Evolutionary conservation across 1,139 yeast species (phyloP).

Genomic region (Sugiyamaella novakii): DNA sequence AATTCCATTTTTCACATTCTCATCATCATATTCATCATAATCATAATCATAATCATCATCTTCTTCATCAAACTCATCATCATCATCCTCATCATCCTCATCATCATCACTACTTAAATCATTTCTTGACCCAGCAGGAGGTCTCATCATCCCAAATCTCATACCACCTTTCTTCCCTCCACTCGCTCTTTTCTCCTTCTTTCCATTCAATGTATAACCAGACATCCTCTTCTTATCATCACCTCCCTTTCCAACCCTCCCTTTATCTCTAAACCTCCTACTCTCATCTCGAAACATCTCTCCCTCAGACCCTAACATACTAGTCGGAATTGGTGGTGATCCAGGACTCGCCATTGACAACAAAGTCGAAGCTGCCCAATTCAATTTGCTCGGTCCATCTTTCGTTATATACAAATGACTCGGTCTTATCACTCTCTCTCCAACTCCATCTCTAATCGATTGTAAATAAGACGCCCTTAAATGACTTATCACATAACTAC

Average conservation of each 20-base stretch:
- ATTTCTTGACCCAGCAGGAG: background rate
- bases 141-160: constrained; percentile 2
- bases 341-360: constrained; percentile 34
- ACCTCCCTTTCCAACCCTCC: background rate
- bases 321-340: constrained; percentile 38
- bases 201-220: background rate
- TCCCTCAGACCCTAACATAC: constrained; percentile 11
- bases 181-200: background rate
- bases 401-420: constrained; percentile 37
- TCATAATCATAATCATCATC: constrained; percentile 18
- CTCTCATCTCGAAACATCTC: constrained; percentile 5
- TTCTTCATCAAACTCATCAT: constrained; percentile 19
- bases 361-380: constrained; percentile 36
- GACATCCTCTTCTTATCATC: background rate
- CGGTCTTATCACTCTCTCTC: constrained; percentile 39
- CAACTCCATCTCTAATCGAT: constrained; percentile 40
- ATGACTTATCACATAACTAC: constrained; percentile 38
- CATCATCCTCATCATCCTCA: constrained; percentile 7
- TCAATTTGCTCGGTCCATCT: constrained; percentile 33
- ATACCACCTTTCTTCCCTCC: background rate
- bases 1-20: background rate
- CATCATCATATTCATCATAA: constrained; percentile 14
- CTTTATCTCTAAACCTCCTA: constrained; percentile 5
- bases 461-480: constrained; percentile 41
- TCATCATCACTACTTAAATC: constrained; percentile 22